These are phyloP conservation scores for Debaryomyces udenii DNA, from an alignment of 1,139 yeast genomes.

Conservation along the genomic window DNA sequence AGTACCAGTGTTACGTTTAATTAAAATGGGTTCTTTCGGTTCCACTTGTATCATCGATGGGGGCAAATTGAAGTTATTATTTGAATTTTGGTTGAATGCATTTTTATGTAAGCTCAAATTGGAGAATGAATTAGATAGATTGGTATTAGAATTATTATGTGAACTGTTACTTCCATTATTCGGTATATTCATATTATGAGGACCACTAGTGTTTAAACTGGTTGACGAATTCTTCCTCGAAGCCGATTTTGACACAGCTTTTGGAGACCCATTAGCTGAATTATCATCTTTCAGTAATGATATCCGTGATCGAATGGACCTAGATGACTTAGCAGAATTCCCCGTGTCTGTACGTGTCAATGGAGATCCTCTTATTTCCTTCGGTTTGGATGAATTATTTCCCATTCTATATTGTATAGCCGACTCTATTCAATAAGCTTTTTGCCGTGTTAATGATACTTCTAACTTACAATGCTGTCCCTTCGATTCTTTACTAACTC, in stretches of 20 bases:
- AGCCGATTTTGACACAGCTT: constrained; percentile 35
- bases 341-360: constrained; percentile 58
- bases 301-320: constrained; percentile 50
- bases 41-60: constrained; percentile 70
- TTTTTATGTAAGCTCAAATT: constrained; percentile 11
- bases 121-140: constrained; percentile 13
- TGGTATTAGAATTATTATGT: constrained; percentile 6
- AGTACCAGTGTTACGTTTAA: constrained; percentile 44
- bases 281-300: constrained; percentile 39
- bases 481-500: neutral
- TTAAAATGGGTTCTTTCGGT: constrained; percentile 69
- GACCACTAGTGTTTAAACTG: constrained; percentile 15
- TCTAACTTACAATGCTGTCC: neutral
- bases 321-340: constrained; percentile 51
- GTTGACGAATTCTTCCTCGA: constrained; percentile 44
- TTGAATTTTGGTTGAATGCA: constrained; percentile 10
- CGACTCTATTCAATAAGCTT: neutral
- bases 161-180: constrained; percentile 13
- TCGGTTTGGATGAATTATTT: constrained; percentile 44
- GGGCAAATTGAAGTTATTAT: constrained; percentile 42
- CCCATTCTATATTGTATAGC: constrained; percentile 35
- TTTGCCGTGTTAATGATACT: neutral
- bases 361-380: constrained; percentile 37
- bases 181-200: constrained; percentile 18
- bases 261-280: constrained; percentile 25